Percentiles rank a stretch among this genome's conserved stretches.
These are phyloP conservation scores for Curvularia spicifera DNA, from an alignment of 2,329 filamentous ascomycete species.

Conservation along the genomic window DNA sequence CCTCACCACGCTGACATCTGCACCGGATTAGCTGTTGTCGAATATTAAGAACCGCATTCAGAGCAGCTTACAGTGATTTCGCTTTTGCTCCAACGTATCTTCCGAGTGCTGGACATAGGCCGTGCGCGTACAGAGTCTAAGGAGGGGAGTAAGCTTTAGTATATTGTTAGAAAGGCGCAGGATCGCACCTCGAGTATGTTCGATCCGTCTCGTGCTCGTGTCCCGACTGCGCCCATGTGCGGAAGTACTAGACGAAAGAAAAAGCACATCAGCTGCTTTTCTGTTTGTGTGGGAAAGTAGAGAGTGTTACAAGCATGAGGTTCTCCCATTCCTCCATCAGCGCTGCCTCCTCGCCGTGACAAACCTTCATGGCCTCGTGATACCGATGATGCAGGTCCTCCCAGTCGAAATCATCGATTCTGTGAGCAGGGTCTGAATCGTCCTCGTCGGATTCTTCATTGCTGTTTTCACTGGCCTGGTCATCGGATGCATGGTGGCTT, in stretches of 20 bases:
- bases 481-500: slow-evolving; percentile 16
- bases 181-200: slow-evolving; percentile 71
- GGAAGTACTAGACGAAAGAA: slow-evolving; percentile 69
- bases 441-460: slow-evolving; percentile 24
- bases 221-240: slow-evolving; percentile 76
- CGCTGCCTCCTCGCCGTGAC: slow-evolving; percentile 67
- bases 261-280: slow-evolving; percentile 15
- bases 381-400: slow-evolving; percentile 75
- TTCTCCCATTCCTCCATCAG: slow-evolving; percentile 71
- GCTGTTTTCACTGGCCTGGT: slow-evolving; percentile 16
- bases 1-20: slow-evolving; percentile 55
- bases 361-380: slow-evolving; percentile 67
- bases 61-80: slow-evolving; percentile 74
- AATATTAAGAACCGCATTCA: background rate
- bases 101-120: slow-evolving; percentile 78
- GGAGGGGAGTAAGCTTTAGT: background rate
- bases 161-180: background rate
- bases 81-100: slow-evolving; percentile 72
- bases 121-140: slow-evolving; percentile 77
- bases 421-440: slow-evolving; percentile 35
- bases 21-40: background rate
- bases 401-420: slow-evolving; percentile 73
- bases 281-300: background rate
- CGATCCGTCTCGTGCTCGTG: slow-evolving; percentile 76
- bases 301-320: slow-evolving; percentile 44